Percentiles rank a stretch among this genome's conserved stretches.
phyloP scores from a whole-genome alignment of 202 grass and related monocot species.

The Miscanthus sacchariflorus region DNA sequence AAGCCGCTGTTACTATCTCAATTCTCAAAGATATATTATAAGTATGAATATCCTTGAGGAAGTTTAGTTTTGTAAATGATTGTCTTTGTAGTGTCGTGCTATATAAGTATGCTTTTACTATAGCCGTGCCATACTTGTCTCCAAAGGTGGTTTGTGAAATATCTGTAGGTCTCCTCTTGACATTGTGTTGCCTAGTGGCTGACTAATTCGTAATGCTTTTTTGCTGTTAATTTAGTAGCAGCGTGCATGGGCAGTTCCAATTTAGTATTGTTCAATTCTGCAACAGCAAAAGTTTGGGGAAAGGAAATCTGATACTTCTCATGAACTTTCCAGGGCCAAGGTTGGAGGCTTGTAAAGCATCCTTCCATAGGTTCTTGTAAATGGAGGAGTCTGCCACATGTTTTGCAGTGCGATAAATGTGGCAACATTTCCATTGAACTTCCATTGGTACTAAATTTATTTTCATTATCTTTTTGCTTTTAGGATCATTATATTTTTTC shows the following conservation, averaged over 20 bases:
- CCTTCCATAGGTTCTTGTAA: slow-evolving; percentile 75
- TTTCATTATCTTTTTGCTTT: slow-evolving; percentile 30
- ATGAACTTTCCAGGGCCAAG: slow-evolving; percentile 86
- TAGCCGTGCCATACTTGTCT: slow-evolving; percentile 12
- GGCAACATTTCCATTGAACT: slow-evolving; percentile 69
- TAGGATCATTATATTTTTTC: not conserved
- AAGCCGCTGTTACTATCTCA: not conserved
- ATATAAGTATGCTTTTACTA: slow-evolving; percentile 17
- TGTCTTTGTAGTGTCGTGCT: slow-evolving; percentile 12
- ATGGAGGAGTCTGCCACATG: slow-evolving; percentile 75
- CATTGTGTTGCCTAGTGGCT: slow-evolving; percentile 28
- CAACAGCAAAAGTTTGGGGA: slow-evolving; percentile 18
- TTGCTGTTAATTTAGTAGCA: slow-evolving; percentile 23
- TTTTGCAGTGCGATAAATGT: slow-evolving; percentile 73
- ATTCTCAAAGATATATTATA: no score
- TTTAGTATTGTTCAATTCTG: slow-evolving; percentile 41
- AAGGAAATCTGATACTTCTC: slow-evolving; percentile 64
- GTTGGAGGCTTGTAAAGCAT: slow-evolving; percentile 82
- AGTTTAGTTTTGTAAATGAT: slow-evolving; percentile 14
- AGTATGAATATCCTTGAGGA: slow-evolving; percentile 13
- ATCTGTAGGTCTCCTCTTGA: slow-evolving; percentile 6
- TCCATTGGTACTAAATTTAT: slow-evolving; percentile 43
- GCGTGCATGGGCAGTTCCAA: slow-evolving; percentile 19
- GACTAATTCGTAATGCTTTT: slow-evolving; percentile 22
- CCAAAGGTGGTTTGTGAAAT: slow-evolving; percentile 25